Conservation (phyloP, 495 filamentous ascomycete genomes). For the Penicillium angulare region DNA sequence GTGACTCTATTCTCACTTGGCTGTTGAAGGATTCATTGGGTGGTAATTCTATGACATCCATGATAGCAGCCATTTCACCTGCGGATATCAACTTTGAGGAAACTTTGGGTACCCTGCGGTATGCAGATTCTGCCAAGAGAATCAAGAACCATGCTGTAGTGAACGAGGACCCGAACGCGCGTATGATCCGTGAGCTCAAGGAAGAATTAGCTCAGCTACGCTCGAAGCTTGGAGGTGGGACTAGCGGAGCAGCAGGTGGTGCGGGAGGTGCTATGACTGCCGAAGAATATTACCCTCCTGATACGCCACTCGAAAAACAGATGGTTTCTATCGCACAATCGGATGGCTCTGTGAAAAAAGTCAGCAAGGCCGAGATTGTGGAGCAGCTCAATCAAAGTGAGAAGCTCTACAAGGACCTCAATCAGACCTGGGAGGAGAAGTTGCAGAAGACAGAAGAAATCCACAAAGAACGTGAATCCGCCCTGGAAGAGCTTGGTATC, state of each 20-base stretch:
- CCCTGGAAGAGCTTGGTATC: constrained; percentile 94
- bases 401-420: constrained; percentile 93
- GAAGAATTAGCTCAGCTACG: constrained; percentile 87
- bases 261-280: constrained; percentile 43
- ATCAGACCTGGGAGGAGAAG: constrained; percentile 99
- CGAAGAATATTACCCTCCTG: constrained; percentile 85
- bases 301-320: constrained; percentile 90
- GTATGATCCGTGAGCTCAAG: constrained; percentile 98
- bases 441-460: constrained; percentile 92
- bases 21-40: constrained; percentile 95
- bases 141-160: constrained; percentile 99
- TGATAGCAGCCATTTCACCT: constrained; percentile 98
- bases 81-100: constrained; percentile 99
- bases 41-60: constrained; percentile 98
- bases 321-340: constrained; percentile 89
- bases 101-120: constrained; percentile 90
- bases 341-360: constrained; percentile 87
- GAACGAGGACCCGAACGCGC: constrained; percentile 97
- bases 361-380: constrained; percentile 97
- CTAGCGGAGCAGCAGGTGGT: constrained; percentile 38
- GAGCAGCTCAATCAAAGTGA: constrained; percentile 95
- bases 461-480: constrained; percentile 94
- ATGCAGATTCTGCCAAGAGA: constrained; percentile 95
- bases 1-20: constrained; percentile 97
- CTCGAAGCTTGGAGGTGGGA: constrained; percentile 78